Evolutionary conservation across 176 grass and related monocot genomes (phyloP), one percentile per base, ranked within the genome.

Genomic region (Thinopyrum elongatum): DNA sequence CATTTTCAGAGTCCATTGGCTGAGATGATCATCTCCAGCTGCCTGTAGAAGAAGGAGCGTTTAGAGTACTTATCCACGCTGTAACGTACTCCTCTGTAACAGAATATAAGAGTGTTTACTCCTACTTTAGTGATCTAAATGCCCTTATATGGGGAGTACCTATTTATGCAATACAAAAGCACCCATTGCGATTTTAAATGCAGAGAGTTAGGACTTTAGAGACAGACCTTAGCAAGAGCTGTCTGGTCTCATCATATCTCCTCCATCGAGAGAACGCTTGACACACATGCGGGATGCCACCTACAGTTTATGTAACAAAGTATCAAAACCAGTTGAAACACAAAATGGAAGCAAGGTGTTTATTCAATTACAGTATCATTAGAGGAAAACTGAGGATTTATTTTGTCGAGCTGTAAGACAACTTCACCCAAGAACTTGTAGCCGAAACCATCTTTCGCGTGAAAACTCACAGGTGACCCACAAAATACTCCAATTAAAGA

Each of bases 401-500:
- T 89, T 83, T 90, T 99, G 85, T 99, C 97, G 39, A 99, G 94
- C 86, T 94, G 94, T 73, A 99, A 80, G 84, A 99, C 97, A 31
- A 94, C 30, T 76, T 99, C 97, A 79, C 97, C 97, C 92, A 96
- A 90, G 75, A 96, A 96, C 69, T 92, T 91, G 90, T 99, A 96
- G 10, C 97, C 97, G 57, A 92, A 99, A 22, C 97, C 97, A 86
- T 99, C 97, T 90, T 99, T 96, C 31, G 97, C 92, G 67, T 99
- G 97, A 77, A 99, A 96, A 78, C 95, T 99, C 84, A 99, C 97
- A 74, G 86, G 70, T 68, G 97, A 99, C 28, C 90, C 90, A 59
- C 94, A 96, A 69, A 99, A 99, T 84, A 94, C 94, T 57, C 97
- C 94, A 44, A 99, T 94, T 76, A 99, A 66, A 8, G 94, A 99